Percentiles rank a stretch among this genome's conserved stretches.
Conservation (phyloP, 257 asterid species). For the Solanum tarapatanum region DNA sequence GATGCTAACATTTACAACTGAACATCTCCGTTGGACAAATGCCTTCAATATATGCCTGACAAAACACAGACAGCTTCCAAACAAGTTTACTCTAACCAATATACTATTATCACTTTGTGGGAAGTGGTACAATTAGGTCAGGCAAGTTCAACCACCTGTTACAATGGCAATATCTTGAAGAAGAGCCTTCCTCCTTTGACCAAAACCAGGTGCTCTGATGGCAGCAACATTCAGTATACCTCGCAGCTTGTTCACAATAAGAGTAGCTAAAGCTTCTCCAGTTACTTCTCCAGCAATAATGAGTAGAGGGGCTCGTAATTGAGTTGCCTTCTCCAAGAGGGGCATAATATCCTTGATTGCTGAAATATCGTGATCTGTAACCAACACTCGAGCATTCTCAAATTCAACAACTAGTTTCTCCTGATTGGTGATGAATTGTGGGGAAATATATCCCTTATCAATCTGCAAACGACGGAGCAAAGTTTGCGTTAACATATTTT, state of each 20-base stretch:
- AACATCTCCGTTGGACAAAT: not conserved
- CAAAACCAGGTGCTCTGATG: slow-evolving; percentile 94
- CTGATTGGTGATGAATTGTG: slow-evolving; percentile 87
- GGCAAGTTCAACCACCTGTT: slow-evolving; percentile 40
- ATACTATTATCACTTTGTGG: not conserved
- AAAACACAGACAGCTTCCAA: not conserved
- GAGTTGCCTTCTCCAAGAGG: slow-evolving; percentile 74
- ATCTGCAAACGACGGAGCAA: slow-evolving; percentile 29
- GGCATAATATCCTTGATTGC: slow-evolving; percentile 91
- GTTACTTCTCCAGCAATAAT: slow-evolving; percentile 85
- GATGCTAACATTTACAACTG: not conserved
- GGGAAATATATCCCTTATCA: slow-evolving; percentile 90
- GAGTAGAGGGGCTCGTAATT: slow-evolving; percentile 72
- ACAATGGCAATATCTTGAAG: slow-evolving; percentile 95
- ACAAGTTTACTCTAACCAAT: not conserved
- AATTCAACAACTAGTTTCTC: slow-evolving; percentile 88
- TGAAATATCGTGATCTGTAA: slow-evolving; percentile 84
- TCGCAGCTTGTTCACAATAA: slow-evolving; percentile 88
- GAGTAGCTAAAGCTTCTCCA: slow-evolving; percentile 97
- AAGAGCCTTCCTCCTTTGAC: slow-evolving; percentile 88
- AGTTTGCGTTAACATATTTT: not conserved
- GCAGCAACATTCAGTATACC: slow-evolving; percentile 93
- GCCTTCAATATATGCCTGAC: not conserved
- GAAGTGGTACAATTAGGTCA: not conserved
- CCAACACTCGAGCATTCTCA: slow-evolving; percentile 67